phyloP scores from a whole-genome alignment of 1,284 basidiomycete species.

The Cutaneotrichosporon sp. region DNA sequence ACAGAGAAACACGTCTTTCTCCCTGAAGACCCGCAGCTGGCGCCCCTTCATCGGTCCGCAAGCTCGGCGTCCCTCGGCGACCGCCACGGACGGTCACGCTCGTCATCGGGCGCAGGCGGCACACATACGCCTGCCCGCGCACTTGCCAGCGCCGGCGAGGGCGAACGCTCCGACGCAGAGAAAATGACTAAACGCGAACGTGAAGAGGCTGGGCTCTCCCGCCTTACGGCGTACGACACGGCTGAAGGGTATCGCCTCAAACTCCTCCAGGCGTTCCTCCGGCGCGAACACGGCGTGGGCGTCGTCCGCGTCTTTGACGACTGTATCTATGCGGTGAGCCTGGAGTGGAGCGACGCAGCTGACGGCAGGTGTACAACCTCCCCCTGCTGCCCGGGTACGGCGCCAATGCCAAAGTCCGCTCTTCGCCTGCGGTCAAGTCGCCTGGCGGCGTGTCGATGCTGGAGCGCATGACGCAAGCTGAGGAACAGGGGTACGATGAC shows the following conservation, averaged over 20 bases:
- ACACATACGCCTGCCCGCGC: neutral
- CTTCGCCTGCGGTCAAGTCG: slow-evolving; percentile 63
- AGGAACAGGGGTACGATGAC: slow-evolving; percentile 84
- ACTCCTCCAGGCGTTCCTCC: slow-evolving; percentile 69
- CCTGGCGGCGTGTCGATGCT: slow-evolving; percentile 59
- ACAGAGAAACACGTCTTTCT: slow-evolving; percentile 86
- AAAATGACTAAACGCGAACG: slow-evolving; percentile 62
- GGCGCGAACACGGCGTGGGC: slow-evolving; percentile 85
- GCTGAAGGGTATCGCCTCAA: slow-evolving; percentile 78
- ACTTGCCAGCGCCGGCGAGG: slow-evolving; percentile 17
- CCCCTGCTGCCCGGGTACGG: slow-evolving; percentile 89
- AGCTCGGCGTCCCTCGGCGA: slow-evolving; percentile 18
- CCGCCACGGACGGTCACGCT: slow-evolving; percentile 14
- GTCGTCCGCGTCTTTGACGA: slow-evolving; percentile 83
- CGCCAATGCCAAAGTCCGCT: slow-evolving; percentile 73
- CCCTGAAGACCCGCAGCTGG: slow-evolving; percentile 84
- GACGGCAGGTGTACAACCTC: slow-evolving; percentile 73
- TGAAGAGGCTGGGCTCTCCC: slow-evolving; percentile 67
- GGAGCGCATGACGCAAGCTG: slow-evolving; percentile 71
- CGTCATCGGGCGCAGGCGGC: neutral
- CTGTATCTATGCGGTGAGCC: slow-evolving; percentile 76
- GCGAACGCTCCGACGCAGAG: slow-evolving; percentile 44
- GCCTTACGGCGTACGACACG: slow-evolving; percentile 81
- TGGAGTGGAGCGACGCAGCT: neutral
- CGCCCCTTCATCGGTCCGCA: slow-evolving; percentile 55